Conservation (phyloP, 2,329 filamentous ascomycete species). For the Passalora sequoiae region DNA sequence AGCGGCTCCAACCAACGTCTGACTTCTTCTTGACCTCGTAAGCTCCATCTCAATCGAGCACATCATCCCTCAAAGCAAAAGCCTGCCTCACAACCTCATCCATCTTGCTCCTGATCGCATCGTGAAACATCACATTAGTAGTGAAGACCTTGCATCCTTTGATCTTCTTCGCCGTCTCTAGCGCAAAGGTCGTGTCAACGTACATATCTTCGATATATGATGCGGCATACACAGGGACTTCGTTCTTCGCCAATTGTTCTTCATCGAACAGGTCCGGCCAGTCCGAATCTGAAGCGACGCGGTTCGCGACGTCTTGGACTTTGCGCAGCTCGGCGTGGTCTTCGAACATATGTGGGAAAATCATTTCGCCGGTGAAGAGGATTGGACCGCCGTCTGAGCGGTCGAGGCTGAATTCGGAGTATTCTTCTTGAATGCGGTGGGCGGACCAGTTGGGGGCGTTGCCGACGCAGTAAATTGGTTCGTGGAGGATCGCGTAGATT, state of each 20-base stretch:
- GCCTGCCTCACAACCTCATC: constrained; percentile 73
- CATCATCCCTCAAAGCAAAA: constrained; percentile 70
- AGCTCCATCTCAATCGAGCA: constrained; percentile 46
- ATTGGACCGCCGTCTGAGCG: constrained; percentile 51
- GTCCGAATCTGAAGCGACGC: constrained; percentile 60
- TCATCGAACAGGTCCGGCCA: constrained; percentile 77
- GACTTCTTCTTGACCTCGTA: no score
- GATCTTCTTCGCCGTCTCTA: constrained; percentile 68
- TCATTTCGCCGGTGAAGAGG: constrained; percentile 88
- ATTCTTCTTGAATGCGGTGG: constrained; percentile 54
- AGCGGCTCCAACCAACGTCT: no score
- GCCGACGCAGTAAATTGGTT: constrained; percentile 77
- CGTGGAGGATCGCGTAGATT: constrained; percentile 82
- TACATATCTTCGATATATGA: constrained; percentile 89
- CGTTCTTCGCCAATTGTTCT: constrained; percentile 66
- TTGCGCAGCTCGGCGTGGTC: constrained; percentile 70
- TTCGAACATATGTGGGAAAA: constrained; percentile 80
- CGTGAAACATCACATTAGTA: constrained; percentile 84
- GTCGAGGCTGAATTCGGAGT: constrained; percentile 45
- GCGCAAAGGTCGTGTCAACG: constrained; percentile 70
- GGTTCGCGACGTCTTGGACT: constrained; percentile 63
- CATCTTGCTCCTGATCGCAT: constrained; percentile 66
- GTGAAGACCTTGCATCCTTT: constrained; percentile 73
- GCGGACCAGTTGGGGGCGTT: constrained; percentile 70
- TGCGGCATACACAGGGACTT: constrained; percentile 80